A percentile compares a stretch with the other conserved stretches of the same genome.
Conservation (phyloP, 768 basidiomycete species). For the Botryobasidium botryosum region DNA sequence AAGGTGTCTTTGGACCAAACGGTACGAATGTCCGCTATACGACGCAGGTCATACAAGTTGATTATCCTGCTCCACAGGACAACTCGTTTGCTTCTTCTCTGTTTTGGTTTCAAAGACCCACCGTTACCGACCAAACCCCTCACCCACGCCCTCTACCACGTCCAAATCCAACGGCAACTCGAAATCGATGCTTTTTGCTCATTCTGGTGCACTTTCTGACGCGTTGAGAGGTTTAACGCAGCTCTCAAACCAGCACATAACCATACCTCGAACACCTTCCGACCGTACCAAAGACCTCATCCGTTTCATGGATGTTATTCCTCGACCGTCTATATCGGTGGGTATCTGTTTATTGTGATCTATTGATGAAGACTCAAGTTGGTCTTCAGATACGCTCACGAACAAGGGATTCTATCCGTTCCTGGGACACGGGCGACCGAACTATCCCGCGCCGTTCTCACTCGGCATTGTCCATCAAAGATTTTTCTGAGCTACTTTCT, state of each 20-base stretch:
- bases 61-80: conserved; percentile 31
- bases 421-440: conserved; percentile 5
- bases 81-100: conserved; percentile 68
- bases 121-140: conserved; percentile 6
- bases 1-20: conserved; percentile 78
- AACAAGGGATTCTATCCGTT: conserved; percentile 6
- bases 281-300: too few relatives aligned
- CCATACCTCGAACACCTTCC: too few relatives aligned
- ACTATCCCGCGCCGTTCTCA: conserved; percentile 2
- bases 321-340: too few relatives aligned
- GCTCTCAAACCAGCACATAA: too few relatives aligned
- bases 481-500: conserved; percentile 29
- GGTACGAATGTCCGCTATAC: conserved; percentile 28
- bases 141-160: conserved; percentile 9
- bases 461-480: conserved; percentile 6
- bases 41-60: not conserved
- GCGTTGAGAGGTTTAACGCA: conserved; percentile 10
- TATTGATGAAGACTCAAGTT: not conserved
- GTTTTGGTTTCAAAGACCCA: conserved; percentile 22
- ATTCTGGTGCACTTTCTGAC: conserved; percentile 7
- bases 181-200: too few relatives aligned
- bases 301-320: too few relatives aligned
- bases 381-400: conserved; percentile 5
- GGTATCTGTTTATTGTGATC: too few relatives aligned
- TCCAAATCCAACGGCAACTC: too few relatives aligned